These are phyloP conservation scores for Candida golubevii DNA, from an alignment of 805 yeast genomes.

Conservation along the genomic window DNA sequence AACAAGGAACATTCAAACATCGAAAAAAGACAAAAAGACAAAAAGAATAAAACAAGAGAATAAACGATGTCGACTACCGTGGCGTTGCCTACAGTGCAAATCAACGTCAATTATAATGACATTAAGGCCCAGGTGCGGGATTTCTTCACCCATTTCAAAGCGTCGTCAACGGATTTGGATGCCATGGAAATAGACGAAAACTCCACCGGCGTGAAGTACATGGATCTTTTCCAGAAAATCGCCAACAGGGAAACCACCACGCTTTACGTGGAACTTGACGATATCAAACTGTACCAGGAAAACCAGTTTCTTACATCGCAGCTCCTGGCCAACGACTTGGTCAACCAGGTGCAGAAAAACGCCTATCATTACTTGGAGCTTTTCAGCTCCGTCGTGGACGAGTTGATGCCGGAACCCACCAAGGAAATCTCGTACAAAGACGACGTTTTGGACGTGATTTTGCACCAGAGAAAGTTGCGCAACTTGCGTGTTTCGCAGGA, in stretches of 20 bases:
- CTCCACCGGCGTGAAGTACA: slow-evolving; percentile 50
- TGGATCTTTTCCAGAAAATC: slow-evolving; percentile 66
- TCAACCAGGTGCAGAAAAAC: slow-evolving; percentile 62
- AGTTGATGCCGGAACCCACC: slow-evolving; percentile 82
- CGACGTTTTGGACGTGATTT: slow-evolving; percentile 87
- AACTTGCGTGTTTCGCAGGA: slow-evolving; percentile 71
- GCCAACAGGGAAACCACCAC: slow-evolving; percentile 79
- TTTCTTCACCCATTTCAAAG: slow-evolving; percentile 65
- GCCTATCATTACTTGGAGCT: slow-evolving; percentile 77
- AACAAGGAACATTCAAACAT: too few species aligned
- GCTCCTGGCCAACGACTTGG: slow-evolving; percentile 32
- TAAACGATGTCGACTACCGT: slow-evolving; percentile 19
- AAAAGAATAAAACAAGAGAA: background rate
- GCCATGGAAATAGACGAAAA: slow-evolving; percentile 9
- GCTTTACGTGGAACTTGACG: slow-evolving; percentile 76
- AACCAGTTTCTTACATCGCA: slow-evolving; percentile 23
- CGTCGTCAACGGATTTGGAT: slow-evolving; percentile 18
- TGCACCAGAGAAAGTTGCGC: slow-evolving; percentile 83
- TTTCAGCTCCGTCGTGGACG: slow-evolving; percentile 72
- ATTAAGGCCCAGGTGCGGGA: slow-evolving; percentile 55
- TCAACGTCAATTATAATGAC: slow-evolving; percentile 70
- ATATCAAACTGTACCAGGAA: slow-evolving; percentile 66
- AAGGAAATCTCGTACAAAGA: slow-evolving; percentile 73
- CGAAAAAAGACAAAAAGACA: background rate
- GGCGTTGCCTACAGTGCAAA: slow-evolving; percentile 59